Percentiles rank a stretch among this genome's conserved stretches.
phyloP scores from a whole-genome alignment of 805 yeast genomes.

The Barnettozyma sucrosica region DNA sequence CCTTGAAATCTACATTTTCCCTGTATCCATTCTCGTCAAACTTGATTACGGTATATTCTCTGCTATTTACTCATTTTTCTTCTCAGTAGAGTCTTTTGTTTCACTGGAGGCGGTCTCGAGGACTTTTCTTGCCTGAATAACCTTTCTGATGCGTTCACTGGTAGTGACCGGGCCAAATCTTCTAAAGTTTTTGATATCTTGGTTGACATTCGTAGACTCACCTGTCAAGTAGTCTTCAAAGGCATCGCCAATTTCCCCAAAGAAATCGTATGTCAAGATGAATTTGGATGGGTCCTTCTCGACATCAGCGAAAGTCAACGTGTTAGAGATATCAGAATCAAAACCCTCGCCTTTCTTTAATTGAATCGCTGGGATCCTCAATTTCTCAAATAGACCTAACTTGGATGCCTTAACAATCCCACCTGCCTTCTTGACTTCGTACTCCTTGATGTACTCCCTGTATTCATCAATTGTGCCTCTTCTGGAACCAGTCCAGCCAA shows the following conservation, averaged over 20 bases:
- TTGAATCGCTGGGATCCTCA: slow-evolving; percentile 52
- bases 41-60: not conserved
- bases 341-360: slow-evolving; percentile 84
- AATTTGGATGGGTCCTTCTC: slow-evolving; percentile 40
- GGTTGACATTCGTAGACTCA: slow-evolving; percentile 30
- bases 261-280: slow-evolving; percentile 49
- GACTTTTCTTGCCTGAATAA: slow-evolving; percentile 23
- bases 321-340: slow-evolving; percentile 42
- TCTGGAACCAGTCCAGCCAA: slow-evolving; percentile 96
- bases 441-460: slow-evolving; percentile 61
- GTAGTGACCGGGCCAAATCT: slow-evolving; percentile 55
- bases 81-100: slow-evolving; percentile 7
- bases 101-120: not conserved
- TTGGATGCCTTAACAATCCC: slow-evolving; percentile 73
- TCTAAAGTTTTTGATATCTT: slow-evolving; percentile 59
- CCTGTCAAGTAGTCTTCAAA: slow-evolving; percentile 35
- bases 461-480: slow-evolving; percentile 66
- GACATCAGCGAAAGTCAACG: slow-evolving; percentile 33
- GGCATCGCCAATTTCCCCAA: slow-evolving; percentile 43
- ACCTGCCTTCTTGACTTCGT: slow-evolving; percentile 60
- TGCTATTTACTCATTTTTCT: slow-evolving; percentile 12
- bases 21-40: not conserved
- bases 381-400: slow-evolving; percentile 57
- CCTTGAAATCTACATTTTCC: not conserved
- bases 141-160: slow-evolving; percentile 34